Percentiles rank a stretch among this genome's conserved stretches.
Conservation (phyloP, 495 filamentous ascomycete species). For the Aspergillus nidulans region DNA sequence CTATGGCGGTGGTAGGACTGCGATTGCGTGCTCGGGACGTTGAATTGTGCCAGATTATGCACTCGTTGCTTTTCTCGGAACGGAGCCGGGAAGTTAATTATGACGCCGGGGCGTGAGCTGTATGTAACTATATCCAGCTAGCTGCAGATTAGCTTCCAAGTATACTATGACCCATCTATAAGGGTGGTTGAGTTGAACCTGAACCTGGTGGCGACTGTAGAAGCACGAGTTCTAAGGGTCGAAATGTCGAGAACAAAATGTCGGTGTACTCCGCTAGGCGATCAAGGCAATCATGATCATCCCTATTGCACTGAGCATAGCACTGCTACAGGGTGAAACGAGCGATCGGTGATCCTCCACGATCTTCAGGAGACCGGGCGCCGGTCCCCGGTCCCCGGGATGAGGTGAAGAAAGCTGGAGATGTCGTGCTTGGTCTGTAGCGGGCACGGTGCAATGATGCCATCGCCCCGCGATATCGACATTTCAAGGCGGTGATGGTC, state of each 20-base stretch:
- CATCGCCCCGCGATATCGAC: conserved; percentile 20
- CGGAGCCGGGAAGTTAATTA: conserved; percentile 1
- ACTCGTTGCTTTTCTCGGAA: conserved; percentile 4
- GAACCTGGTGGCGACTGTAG: too few species aligned
- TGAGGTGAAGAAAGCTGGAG: conserved; percentile 9
- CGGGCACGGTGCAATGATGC: conserved; percentile 23
- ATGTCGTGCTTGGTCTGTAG: conserved; percentile 1
- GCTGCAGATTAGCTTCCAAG: too few species aligned
- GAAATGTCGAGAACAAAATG: too few species aligned
- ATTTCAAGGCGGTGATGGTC: neutral
- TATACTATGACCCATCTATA: too few species aligned
- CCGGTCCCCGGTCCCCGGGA: too few species aligned
- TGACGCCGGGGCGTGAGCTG: neutral
- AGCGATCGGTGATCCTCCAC: conserved; percentile 2
- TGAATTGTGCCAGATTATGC: conserved; percentile 25
- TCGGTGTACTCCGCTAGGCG: neutral
- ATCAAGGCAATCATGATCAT: neutral
- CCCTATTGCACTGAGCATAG: neutral
- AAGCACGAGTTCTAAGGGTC: too few species aligned
- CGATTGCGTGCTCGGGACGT: conserved; percentile 25
- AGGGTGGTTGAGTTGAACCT: too few species aligned
- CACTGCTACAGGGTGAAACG: neutral
- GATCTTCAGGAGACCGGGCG: conserved; percentile 17
- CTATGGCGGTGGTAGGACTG: neutral
- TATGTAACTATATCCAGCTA: too few species aligned